Evolutionary conservation across 2,329 filamentous ascomycete species (phyloP), one percentile per base, ranked within the genome.

Genomic region (Penicillium freii): DNA sequence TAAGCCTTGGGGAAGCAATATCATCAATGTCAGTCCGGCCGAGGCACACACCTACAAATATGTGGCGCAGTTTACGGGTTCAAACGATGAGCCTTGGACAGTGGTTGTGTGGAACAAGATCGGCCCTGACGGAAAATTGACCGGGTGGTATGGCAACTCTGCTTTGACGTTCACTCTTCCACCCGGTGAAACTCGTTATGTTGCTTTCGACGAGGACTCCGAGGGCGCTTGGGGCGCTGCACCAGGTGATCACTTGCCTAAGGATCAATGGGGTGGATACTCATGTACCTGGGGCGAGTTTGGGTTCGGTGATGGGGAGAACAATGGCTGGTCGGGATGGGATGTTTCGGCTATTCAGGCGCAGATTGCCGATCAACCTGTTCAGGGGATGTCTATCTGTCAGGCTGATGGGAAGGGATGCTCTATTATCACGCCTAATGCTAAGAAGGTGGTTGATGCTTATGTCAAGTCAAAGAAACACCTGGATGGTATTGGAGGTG

Each of bases 321-420:
- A 76, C 57, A 51, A 62, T 19, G 67, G 65, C 3, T 75, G 73
- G 71, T 74, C 71, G 7, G 74, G 74, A 1, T 76, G 71, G 60
- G 74, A 77, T 64, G 74, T 76, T n/a, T 76, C 73, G 23, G 69
- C 70, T n/a, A 75, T 76, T 46, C 69, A 74, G 62, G 68, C 73
- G 7, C 65, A 75, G 58, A 54, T 64, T 31, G 66, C 71, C 4
- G 51, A 62, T 4, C 57, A 67, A 13, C 40, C 61, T 23, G 65
- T 74, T n/a, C 63, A 74, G 58, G 73, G 73, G 0, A 73, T 76
- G 71, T 60, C 65, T 39, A 71, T 75, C 29, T 73, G 69, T 50
- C 57, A 63, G 55, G 58, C 61, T 29, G 56, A 62, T 48, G 68
- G 67, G 9, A 49, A 58, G 25, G 60, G 52, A 8, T 75, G 71